Evolutionary conservation across 225 moss, liverwort and hornwort species (phyloP).

Genomic region (Lunularia cruciata): DNA sequence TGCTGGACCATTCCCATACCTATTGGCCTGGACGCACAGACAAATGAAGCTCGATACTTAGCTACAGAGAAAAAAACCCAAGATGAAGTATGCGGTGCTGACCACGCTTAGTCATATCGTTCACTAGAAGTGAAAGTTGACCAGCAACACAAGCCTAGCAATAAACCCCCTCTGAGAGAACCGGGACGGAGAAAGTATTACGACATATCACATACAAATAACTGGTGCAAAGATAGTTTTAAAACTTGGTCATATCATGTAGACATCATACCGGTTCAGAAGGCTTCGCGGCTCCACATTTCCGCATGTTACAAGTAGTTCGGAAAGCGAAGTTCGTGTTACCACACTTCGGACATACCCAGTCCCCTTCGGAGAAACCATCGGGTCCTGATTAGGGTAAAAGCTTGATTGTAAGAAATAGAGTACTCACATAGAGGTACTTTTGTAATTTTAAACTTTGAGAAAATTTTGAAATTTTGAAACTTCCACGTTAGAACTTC

Average conservation of each 20-base stretch:
- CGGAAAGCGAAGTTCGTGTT: conserved; percentile 99
- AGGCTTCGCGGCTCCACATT: conserved; percentile 97
- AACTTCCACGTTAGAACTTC: too few relatives aligned
- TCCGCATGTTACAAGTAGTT: conserved; percentile 99
- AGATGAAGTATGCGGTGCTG: neutral
- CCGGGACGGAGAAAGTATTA: too few relatives aligned
- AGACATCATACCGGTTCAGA: conserved; percentile 65
- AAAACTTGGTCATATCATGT: neutral
- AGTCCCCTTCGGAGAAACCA: conserved; percentile 97
- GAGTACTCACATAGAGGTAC: too few relatives aligned
- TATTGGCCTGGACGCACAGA: conserved; percentile 36
- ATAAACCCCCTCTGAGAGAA: too few relatives aligned
- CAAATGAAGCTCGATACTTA: neutral
- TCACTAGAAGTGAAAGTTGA: too few relatives aligned
- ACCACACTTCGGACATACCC: conserved; percentile 99
- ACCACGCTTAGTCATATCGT: too few relatives aligned
- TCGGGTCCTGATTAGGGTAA: conserved; percentile 66
- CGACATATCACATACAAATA: too few relatives aligned
- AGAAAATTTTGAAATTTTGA: too few relatives aligned
- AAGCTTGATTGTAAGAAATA: too few relatives aligned
- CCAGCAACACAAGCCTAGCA: too few relatives aligned
- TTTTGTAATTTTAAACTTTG: too few relatives aligned
- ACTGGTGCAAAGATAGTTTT: too few relatives aligned
- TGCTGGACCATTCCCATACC: conserved; percentile 78
- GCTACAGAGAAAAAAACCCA: neutral